phyloP scores from a whole-genome alignment of 2,329 filamentous ascomycete genomes.

The Colletotrichum euphorbiae region DNA sequence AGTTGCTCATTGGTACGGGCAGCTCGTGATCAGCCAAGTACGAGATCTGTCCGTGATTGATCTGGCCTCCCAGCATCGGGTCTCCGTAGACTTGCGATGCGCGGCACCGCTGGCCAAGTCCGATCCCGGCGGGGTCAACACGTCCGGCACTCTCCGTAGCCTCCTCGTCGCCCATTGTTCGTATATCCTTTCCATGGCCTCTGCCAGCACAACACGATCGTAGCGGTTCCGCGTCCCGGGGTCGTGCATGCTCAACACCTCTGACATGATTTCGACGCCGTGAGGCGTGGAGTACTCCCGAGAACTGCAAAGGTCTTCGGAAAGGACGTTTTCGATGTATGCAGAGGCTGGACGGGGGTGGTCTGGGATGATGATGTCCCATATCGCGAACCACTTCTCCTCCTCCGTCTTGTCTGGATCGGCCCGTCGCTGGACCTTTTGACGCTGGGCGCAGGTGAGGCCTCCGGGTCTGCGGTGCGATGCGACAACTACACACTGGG shows the following conservation, averaged over 20 bases:
- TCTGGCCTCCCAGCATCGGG: too few relatives aligned
- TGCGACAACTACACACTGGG: background rate
- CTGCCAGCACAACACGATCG: slow-evolving; percentile 6
- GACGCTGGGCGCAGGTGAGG: slow-evolving; percentile 39
- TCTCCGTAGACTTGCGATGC: background rate
- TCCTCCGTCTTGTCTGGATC: slow-evolving; percentile 41
- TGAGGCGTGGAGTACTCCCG: slow-evolving; percentile 14
- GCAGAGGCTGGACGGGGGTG: slow-evolving; percentile 42
- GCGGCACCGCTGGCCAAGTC: background rate
- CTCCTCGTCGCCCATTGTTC: background rate
- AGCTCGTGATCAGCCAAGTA: slow-evolving; percentile 1
- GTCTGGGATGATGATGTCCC: slow-evolving; percentile 44
- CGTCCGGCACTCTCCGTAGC: too few relatives aligned
- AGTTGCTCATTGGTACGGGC: background rate
- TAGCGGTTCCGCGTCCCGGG: slow-evolving; percentile 1
- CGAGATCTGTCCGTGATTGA: background rate
- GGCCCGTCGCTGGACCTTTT: slow-evolving; percentile 38
- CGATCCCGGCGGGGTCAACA: too few relatives aligned
- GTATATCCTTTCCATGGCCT: slow-evolving; percentile 22
- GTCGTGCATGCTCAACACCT: background rate
- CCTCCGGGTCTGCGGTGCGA: background rate
- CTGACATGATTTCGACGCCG: slow-evolving; percentile 1
- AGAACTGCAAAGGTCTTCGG: slow-evolving; percentile 24
- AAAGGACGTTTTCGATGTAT: slow-evolving; percentile 41
- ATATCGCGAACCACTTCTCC: slow-evolving; percentile 47